These are phyloP conservation scores for Jacaranda copaia DNA, from an alignment of 257 asterid species.

Conservation along the genomic window DNA sequence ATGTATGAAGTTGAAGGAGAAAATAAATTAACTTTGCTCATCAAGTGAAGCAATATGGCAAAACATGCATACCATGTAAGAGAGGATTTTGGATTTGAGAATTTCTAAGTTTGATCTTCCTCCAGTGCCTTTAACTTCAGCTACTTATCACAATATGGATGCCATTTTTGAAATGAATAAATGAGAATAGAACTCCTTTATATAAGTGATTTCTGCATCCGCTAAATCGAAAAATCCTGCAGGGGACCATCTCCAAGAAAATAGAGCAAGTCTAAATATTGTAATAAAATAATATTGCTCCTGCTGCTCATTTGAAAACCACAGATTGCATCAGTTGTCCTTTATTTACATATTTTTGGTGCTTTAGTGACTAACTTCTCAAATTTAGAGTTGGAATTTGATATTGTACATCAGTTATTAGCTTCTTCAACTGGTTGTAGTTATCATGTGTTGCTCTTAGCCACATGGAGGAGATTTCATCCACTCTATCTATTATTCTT, in stretches of 20 bases:
- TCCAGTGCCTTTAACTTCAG: background rate
- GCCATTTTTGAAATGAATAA: background rate
- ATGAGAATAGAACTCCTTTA: background rate
- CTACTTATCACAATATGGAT: background rate
- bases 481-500: constrained; percentile 20
- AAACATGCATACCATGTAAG: background rate
- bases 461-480: constrained; percentile 4
- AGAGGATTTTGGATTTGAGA: background rate
- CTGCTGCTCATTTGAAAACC: constrained; percentile 4
- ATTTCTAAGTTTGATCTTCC: background rate
- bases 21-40: background rate
- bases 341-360: constrained; percentile 9
- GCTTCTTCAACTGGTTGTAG: constrained; percentile 20
- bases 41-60: background rate
- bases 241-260: constrained; percentile 5
- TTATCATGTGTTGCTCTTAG: constrained; percentile 1
- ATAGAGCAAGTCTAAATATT: constrained; percentile 1
- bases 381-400: constrained; percentile 13
- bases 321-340: constrained; percentile 7
- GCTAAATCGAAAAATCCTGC: background rate
- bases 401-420: background rate
- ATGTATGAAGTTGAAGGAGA: background rate
- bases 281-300: constrained; percentile 22
- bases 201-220: background rate
- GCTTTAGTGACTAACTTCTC: constrained; percentile 6